Percentiles rank a stretch among this genome's conserved stretches.
Conservation (phyloP, 2,329 filamentous ascomycete genomes). For the Fusarium pseudocircinatum region DNA sequence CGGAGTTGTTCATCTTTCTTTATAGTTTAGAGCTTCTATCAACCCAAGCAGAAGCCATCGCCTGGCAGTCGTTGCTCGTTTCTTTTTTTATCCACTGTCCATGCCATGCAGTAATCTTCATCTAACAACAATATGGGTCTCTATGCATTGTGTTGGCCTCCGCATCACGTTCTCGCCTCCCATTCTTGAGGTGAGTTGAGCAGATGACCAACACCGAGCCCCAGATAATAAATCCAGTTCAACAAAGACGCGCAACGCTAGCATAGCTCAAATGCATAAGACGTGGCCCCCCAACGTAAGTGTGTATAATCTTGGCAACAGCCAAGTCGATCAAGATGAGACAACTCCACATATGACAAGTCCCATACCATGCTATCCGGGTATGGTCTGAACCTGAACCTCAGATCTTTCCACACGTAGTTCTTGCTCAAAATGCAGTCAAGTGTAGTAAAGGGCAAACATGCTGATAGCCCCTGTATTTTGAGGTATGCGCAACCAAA, state of each 20-base stretch:
- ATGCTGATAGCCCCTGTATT: constrained; percentile 36
- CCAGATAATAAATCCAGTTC: constrained; percentile 12
- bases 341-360: constrained; percentile 39
- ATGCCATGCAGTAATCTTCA: constrained; percentile 30
- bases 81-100: constrained; percentile 19
- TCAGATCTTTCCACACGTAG: constrained; percentile 25
- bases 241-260: constrained; percentile 24
- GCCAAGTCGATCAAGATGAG: constrained; percentile 19
- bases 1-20: constrained; percentile 35
- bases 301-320: constrained; percentile 23
- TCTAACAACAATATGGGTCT: constrained; percentile 32
- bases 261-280: constrained; percentile 29
- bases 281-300: constrained; percentile 5
- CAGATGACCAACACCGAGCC: constrained; percentile 1
- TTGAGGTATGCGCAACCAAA: constrained; percentile 40
- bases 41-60: constrained; percentile 26
- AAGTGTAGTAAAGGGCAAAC: constrained; percentile 24
- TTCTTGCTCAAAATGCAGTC: background rate
- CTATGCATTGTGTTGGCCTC: constrained; percentile 23
- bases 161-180: background rate
- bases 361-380: constrained; percentile 45
- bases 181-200: background rate
- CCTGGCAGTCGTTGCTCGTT: constrained; percentile 28
- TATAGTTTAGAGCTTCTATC: constrained; percentile 41
- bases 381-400: constrained; percentile 38